A percentile compares a stretch with the other conserved stretches of the same genome.
phyloP scores from a whole-genome alignment of 352 stramenopile genomes.

The Aphanomyces invadans region DNA sequence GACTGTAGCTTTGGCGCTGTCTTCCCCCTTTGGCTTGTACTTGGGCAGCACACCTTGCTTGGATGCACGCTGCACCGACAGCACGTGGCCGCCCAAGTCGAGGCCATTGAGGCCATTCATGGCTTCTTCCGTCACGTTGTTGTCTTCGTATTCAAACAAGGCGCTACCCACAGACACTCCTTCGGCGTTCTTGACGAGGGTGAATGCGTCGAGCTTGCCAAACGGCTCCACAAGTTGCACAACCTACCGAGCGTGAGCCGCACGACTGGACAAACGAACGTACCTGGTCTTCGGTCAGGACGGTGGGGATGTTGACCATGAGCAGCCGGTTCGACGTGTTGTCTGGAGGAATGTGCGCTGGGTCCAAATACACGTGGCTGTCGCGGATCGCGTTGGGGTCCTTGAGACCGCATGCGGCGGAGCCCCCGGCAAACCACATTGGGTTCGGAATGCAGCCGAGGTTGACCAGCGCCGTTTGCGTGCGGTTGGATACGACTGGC shows the following conservation, averaged over 20 bases:
- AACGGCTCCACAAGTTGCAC: conserved; percentile 82
- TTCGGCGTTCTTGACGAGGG: conserved; percentile 49
- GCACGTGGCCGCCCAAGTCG: conserved; percentile 58
- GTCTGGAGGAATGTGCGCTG: conserved; percentile 17
- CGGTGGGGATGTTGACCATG: conserved; percentile 78
- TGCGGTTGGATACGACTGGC: conserved; percentile 50
- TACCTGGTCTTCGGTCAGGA: conserved; percentile 61
- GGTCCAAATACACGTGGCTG: conserved; percentile 13
- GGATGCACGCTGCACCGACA: conserved; percentile 55
- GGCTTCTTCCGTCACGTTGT: conserved; percentile 44
- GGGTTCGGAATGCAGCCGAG: conserved; percentile 76
- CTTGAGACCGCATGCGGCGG: conserved; percentile 16
- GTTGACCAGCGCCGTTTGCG: conserved; percentile 72
- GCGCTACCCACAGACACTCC: conserved; percentile 55
- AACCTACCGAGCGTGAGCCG: conserved; percentile 24
- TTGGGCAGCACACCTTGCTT: conserved; percentile 24
- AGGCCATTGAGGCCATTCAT: conserved; percentile 67
- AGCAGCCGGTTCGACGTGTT: conserved; percentile 44
- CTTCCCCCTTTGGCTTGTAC: conserved; percentile 20
- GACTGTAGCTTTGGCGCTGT: neutral
- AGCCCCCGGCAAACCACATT: conserved; percentile 46
- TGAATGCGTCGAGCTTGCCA: conserved; percentile 57
- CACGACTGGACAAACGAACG: neutral
- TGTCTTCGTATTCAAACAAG: conserved; percentile 73
- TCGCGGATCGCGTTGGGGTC: neutral